Conservation (phyloP, 352 stramenopile species). For the Globisporangium echinulatum region DNA sequence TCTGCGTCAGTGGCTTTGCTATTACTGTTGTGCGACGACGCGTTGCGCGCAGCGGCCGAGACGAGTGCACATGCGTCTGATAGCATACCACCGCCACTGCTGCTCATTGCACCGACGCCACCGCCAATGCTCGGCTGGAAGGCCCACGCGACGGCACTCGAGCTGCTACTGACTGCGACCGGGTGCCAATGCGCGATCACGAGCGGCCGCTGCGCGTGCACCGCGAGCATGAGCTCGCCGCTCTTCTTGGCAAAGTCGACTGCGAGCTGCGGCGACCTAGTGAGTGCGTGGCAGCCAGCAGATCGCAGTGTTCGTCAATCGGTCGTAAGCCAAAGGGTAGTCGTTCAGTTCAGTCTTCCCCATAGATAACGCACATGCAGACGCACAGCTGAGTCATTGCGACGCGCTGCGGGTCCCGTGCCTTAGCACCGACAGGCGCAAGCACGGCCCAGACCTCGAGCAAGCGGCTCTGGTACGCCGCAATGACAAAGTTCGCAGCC, state of each 20-base stretch:
- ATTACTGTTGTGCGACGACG: neutral
- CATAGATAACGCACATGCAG: too few species aligned
- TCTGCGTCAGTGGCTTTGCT: constrained; percentile 1
- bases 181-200: constrained; percentile 41
- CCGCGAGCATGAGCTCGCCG: constrained; percentile 31
- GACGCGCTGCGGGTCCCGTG: constrained; percentile 24
- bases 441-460: constrained; percentile 47
- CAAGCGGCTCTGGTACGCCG: constrained; percentile 46
- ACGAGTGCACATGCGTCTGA: constrained; percentile 17
- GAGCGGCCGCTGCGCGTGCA: constrained; percentile 38
- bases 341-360: too few species aligned
- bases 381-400: constrained; percentile 26
- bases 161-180: constrained; percentile 4
- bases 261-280: constrained; percentile 32
- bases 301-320: neutral
- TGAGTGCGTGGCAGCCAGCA: neutral
- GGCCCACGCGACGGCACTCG: constrained; percentile 11
- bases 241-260: constrained; percentile 46
- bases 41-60: neutral
- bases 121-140: constrained; percentile 18
- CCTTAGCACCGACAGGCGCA: neutral
- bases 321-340: neutral
- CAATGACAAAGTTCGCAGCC: constrained; percentile 27
- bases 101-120: constrained; percentile 14
- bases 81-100: constrained; percentile 14